A percentile compares a stretch with the other conserved stretches of the same genome.
Conservation (phyloP, 148 eudicot genomes). For the Polygonum aviculare region DNA sequence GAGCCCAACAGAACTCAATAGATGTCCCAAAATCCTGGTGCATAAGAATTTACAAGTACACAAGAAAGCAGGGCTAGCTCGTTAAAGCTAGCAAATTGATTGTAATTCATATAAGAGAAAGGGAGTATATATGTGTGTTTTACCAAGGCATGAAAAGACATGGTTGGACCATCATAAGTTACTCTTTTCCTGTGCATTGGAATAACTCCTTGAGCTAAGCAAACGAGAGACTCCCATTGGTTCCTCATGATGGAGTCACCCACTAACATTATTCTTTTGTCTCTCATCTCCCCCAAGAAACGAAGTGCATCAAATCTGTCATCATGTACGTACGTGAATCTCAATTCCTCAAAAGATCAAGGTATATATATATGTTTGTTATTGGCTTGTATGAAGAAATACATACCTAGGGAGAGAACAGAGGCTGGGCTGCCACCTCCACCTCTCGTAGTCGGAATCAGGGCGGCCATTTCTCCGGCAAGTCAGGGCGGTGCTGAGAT, state of each 20-base stretch:
- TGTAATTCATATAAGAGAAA: not conserved
- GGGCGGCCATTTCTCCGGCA: slow-evolving; percentile 77
- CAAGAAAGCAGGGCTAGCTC: not conserved
- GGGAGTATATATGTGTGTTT: no score
- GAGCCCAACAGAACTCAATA: slow-evolving; percentile 82
- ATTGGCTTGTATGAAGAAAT: not conserved
- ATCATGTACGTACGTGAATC: not conserved
- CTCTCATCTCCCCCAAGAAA: slow-evolving; percentile 74
- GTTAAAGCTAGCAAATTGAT: not conserved
- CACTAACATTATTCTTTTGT: slow-evolving; percentile 71
- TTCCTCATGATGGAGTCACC: slow-evolving; percentile 93
- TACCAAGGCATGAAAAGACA: slow-evolving; percentile 11
- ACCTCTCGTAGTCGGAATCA: slow-evolving; percentile 66
- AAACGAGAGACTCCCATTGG: slow-evolving; percentile 91
- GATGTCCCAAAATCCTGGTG: slow-evolving; percentile 59
- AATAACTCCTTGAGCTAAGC: slow-evolving; percentile 69
- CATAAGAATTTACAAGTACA: not conserved
- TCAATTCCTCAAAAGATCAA: not conserved
- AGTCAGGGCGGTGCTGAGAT: slow-evolving; percentile 52
- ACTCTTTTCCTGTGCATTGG: slow-evolving; percentile 53
- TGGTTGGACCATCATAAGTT: slow-evolving; percentile 52
- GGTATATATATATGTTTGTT: not conserved
- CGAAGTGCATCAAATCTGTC: slow-evolving; percentile 69
- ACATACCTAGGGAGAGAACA: slow-evolving; percentile 70
- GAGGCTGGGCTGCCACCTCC: slow-evolving; percentile 72